Conservation (phyloP, 2,329 filamentous ascomycete genomes). For the Venturia pyrina region DNA sequence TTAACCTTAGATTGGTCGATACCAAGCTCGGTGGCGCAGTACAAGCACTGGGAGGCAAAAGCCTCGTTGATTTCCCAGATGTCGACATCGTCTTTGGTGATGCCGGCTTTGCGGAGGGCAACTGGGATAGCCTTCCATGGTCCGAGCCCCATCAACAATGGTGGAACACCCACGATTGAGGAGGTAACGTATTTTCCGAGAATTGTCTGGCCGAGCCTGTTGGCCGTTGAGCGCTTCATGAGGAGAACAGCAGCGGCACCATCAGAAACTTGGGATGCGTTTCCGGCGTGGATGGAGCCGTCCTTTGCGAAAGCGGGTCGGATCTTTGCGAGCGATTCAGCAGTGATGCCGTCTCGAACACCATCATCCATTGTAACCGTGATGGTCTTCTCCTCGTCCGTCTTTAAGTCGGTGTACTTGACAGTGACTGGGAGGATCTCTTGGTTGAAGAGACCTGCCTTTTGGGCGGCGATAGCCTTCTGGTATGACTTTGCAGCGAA, state of each 20-base stretch:
- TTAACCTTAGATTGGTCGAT: slow-evolving; percentile 83
- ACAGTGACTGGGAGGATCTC: slow-evolving; percentile 84
- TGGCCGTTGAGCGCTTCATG: slow-evolving; percentile 88
- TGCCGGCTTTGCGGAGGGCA: slow-evolving; percentile 76
- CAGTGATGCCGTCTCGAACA: slow-evolving; percentile 73
- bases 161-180: slow-evolving; percentile 78
- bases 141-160: slow-evolving; percentile 90
- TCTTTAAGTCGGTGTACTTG: slow-evolving; percentile 84
- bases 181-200: slow-evolving; percentile 87
- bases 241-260: slow-evolving; percentile 89
- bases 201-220: slow-evolving; percentile 78
- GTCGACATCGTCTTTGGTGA: slow-evolving; percentile 77
- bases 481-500: slow-evolving; percentile 91
- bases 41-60: slow-evolving; percentile 89
- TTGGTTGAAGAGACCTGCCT: slow-evolving; percentile 79
- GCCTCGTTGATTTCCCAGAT: slow-evolving; percentile 99
- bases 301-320: slow-evolving; percentile 82
- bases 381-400: slow-evolving; percentile 72
- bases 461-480: slow-evolving; percentile 78
- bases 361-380: slow-evolving; percentile 82
- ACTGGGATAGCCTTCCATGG: slow-evolving; percentile 95
- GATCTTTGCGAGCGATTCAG: slow-evolving; percentile 84
- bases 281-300: slow-evolving; percentile 90
- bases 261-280: slow-evolving; percentile 87
- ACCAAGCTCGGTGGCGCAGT: slow-evolving; percentile 81